phyloP scores from a whole-genome alignment of 2,329 filamentous ascomycete species.

The Zymoseptoria pseudotritici region DNA sequence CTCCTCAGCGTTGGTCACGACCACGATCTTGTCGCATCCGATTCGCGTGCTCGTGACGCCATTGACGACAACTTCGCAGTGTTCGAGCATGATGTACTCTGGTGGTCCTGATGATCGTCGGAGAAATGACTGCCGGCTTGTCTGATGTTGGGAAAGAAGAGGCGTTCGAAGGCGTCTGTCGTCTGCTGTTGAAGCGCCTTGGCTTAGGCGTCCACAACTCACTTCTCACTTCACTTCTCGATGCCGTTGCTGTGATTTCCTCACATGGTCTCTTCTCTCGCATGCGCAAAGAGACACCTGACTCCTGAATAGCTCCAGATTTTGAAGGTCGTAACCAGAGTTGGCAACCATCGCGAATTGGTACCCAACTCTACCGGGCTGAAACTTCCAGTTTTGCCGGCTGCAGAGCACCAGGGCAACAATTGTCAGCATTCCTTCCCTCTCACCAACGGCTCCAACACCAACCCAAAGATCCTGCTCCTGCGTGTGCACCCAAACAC shows the following conservation, averaged over 20 bases:
- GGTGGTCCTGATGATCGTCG: neutral
- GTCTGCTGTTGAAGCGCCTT: neutral
- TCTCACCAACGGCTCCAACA: neutral
- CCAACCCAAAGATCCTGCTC: neutral
- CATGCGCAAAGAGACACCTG: neutral
- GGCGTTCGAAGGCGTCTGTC: neutral
- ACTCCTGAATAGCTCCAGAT: neutral
- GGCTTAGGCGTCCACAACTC: neutral
- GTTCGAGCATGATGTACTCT: neutral
- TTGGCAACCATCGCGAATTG: neutral
- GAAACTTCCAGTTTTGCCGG: neutral
- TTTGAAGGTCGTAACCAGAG: neutral
- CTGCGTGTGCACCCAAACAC: neutral
- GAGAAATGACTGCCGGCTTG: neutral
- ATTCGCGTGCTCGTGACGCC: neutral
- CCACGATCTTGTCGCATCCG: neutral
- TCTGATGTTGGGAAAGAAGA: neutral
- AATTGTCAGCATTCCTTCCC: neutral
- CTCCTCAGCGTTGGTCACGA: neutral
- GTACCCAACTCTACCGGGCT: neutral
- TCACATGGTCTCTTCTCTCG: neutral
- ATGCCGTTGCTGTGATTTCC: neutral
- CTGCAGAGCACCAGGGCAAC: neutral
- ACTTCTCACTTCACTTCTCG: neutral
- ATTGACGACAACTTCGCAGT: neutral